Evolutionary conservation across 495 filamentous ascomycete species (phyloP), one percentile per base, ranked within the genome.

Genomic region (Geoglossum glabrum): DNA sequence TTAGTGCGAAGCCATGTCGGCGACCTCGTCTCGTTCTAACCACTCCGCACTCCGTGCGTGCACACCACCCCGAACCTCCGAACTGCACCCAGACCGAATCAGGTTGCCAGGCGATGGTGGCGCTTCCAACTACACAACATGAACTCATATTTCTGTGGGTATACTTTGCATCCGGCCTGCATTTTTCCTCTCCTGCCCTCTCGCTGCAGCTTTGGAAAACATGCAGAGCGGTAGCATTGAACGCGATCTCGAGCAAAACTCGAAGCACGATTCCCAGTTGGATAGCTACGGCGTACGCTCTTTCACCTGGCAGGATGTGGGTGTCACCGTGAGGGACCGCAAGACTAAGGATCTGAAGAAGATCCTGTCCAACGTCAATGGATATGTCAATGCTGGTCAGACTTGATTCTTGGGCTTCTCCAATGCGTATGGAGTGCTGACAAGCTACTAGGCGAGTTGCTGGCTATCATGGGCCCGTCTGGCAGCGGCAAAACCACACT

Each of bases 401-500:
- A 21, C 5, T 45, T 19, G 13, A 40, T 15, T 40, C 36, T 15
- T 72, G 73, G 73, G 63, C 19, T 7, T 25, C 46, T 40, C 34
- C 47, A 26, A n/a, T 52, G 8, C 33, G 34, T n/a, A 26, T 52
- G 6, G 28, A 7, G 13, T 17, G 50, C 34, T 63, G 62, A 26
- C 61, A 80, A 45, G 40, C n/a, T 52, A 30, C 25, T 4, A 52
- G 85, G 85, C 38, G 81, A 88, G 61, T 68, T 90, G 47, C 71
- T 84, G 57, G 85, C 85, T 23, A 62, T 89, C 11, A 87, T 89
- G 82, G 85, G 85, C 43, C 83, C 83, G 0, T 83, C 79, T 13
- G 83, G 84, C 50, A 81, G 74, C 59, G 86, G 86, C 51, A 90
- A 90, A 64, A 87, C 85, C 1, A 88, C 84, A 0, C 74, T 90